These are phyloP conservation scores for Gracilaria caudata DNA, from an alignment of 23 red algal species.

Conservation along the genomic window DNA sequence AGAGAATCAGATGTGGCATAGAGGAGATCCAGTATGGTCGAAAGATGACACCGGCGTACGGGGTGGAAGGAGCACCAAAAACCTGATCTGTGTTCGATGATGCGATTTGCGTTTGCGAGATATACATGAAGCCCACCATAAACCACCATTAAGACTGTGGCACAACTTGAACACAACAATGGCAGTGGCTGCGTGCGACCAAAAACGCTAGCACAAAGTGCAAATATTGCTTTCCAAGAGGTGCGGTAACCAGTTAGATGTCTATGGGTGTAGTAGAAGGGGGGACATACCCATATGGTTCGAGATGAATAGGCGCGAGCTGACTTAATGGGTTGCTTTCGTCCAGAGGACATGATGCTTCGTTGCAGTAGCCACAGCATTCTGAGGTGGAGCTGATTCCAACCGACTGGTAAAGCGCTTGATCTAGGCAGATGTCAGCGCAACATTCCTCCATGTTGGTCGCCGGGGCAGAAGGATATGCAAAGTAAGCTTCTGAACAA, in stretches of 20 bases:
- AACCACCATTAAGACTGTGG: not conserved
- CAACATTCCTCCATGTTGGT: constrained; percentile 26
- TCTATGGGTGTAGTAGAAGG: constrained; percentile 19
- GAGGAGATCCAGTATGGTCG: not conserved
- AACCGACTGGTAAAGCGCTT: constrained; percentile 18
- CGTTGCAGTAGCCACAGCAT: constrained; percentile 22
- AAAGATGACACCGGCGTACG: not conserved
- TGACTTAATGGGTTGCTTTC: constrained; percentile 16
- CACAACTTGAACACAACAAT: not conserved
- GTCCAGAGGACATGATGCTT: constrained; percentile 16
- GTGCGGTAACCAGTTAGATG: not conserved
- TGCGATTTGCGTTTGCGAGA: not conserved
- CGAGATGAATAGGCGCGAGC: constrained; percentile 12
- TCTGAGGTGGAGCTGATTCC: constrained; percentile 10
- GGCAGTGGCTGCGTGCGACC: constrained; percentile 2
- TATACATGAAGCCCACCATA: not conserved
- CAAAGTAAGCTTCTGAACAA: constrained; percentile 22
- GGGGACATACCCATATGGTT: constrained; percentile 30
- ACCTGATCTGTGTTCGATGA: not conserved
- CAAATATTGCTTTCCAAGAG: constrained; percentile 17
- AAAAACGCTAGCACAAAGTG: not conserved
- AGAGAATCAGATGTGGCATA: not conserved
- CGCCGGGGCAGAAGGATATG: constrained; percentile 5
- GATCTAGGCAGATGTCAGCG: constrained; percentile 26
- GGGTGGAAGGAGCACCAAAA: not conserved